Base-by-base conservation (phyloP, 2,329 filamentous ascomycete genomes). In the Diplocarpon mali region DNA sequence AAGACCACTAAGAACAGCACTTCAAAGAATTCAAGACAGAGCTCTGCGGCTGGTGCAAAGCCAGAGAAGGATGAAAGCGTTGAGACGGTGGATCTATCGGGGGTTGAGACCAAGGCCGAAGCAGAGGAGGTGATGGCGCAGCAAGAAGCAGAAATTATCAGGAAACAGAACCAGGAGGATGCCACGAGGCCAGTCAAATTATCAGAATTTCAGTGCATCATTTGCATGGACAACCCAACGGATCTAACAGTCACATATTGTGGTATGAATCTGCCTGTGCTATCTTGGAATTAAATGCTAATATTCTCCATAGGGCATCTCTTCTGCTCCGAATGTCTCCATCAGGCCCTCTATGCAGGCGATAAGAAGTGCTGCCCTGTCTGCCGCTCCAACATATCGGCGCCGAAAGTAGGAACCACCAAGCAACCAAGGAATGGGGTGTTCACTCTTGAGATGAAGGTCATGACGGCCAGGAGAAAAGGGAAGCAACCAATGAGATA, bases 231-330 rank as follows among this genome's bases (percentile, higher is more conserved):
- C 48, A 68, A 76, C 49, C 71, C 68, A 20, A 71, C 69, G 1
- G 65, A 68, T 24, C 55, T 83, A 48, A 80, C 76, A 1, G 72
- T 80, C 37, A 83, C 78, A 2, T 75, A 80, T 60, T 83, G 78
- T 61, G 78, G 78, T 82, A 74, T 52, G 75, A 60, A 30, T 28
- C 13, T 14, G n/a, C 15, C 32, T 40, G 34, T 38, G 31, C 27
- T n/a, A 31, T 35, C 28, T 24, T 12, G 13, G 10, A 15, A 12
- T 28, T 5, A 14, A 31, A 46, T 28, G 47, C 58, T 45, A 55
- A 53, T 41, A 4, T 27, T 17, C 44, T 16, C 31, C 24, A 34
- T 32, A 81, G 78, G 78, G 9, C 78, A 83, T 55, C 64, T 82
- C 2, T 83, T 79, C 58, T 83, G 78, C 51, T 71, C 73, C 37